These are phyloP conservation scores for Rhipidocladum racemiflorum DNA, from an alignment of 176 grass and related monocot species.

Conservation along the genomic window DNA sequence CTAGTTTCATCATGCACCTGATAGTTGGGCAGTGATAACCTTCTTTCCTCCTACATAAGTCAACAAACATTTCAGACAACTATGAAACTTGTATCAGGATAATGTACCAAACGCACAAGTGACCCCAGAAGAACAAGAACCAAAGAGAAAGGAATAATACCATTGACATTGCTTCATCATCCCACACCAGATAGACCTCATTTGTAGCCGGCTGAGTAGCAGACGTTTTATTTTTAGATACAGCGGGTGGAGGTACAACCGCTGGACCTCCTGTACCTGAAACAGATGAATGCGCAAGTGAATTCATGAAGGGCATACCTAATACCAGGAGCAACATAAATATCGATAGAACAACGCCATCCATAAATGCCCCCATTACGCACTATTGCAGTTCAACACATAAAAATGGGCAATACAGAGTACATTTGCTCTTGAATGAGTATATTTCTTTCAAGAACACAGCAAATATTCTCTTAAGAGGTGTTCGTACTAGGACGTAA, in stretches of 20 bases:
- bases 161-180: constrained; percentile 99
- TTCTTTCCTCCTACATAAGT: constrained; percentile 89
- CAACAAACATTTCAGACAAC: constrained; percentile 22
- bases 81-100: neutral
- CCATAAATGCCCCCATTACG: neutral
- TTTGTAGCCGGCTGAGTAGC: constrained; percentile 57
- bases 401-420: constrained; percentile 10
- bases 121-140: constrained; percentile 7
- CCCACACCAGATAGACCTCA: constrained; percentile 96
- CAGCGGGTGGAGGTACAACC: constrained; percentile 44
- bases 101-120: neutral
- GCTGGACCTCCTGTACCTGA: constrained; percentile 52
- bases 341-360: neutral
- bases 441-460: neutral
- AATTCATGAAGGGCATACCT: constrained; percentile 31
- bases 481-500: neutral
- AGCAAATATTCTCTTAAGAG: neutral
- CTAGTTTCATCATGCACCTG: constrained; percentile 99
- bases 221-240: constrained; percentile 63
- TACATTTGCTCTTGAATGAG: neutral
- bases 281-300: constrained; percentile 47
- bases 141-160: constrained; percentile 32
- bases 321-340: constrained; percentile 22
- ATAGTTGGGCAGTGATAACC: constrained; percentile 72
- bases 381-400: neutral